phyloP scores from a whole-genome alignment of 768 basidiomycete genomes.

The Russula lepida region DNA sequence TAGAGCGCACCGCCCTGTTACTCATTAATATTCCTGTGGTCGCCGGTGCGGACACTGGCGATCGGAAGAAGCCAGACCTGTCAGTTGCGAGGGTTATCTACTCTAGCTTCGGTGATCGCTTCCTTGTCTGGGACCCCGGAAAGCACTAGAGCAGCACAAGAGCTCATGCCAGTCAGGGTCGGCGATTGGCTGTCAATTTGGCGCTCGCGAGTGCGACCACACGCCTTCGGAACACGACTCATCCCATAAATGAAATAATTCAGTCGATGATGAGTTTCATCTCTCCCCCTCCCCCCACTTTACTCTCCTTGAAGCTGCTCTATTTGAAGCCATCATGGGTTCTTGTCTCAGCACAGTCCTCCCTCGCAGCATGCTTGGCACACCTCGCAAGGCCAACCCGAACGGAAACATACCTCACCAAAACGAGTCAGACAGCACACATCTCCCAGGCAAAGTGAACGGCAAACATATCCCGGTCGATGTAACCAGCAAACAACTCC shows the following conservation, averaged over 20 bases:
- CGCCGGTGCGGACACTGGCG: neutral
- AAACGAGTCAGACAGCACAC: neutral
- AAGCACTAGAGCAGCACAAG: neutral
- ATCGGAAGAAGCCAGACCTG: neutral
- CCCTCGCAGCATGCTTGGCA: neutral
- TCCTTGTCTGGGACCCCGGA: neutral
- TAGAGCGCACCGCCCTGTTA: neutral
- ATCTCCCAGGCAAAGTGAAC: neutral
- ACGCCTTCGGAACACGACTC: neutral
- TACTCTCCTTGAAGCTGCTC: neutral
- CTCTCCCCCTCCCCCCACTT: neutral
- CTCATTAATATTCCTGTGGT: too few relatives aligned
- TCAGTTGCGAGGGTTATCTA: too few relatives aligned
- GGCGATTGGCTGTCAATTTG: neutral
- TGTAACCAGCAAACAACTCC: neutral
- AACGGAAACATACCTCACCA: neutral
- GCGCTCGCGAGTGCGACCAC: neutral
- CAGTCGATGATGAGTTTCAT: neutral
- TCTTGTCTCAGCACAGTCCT: neutral
- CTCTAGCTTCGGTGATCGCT: neutral
- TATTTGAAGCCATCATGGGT: neutral
- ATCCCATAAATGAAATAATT: neutral
- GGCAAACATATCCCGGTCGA: neutral
- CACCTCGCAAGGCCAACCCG: neutral
- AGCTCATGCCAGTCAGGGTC: too few relatives aligned